Conservation (phyloP, 352 stramenopile species). For the Pythium angustatum region DNA sequence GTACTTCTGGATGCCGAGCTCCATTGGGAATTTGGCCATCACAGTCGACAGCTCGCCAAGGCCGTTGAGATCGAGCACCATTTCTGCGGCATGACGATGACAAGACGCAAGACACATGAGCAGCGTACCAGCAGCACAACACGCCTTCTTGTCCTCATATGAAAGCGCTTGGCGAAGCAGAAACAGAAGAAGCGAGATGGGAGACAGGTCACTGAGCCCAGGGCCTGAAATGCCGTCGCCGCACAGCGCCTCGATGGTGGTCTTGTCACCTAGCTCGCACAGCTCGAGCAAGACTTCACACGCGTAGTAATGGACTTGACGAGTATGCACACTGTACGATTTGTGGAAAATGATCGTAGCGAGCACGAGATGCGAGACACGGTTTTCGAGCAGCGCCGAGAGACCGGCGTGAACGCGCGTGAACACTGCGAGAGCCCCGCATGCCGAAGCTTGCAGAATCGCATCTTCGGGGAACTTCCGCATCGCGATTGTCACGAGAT, state of each 20-base stretch:
- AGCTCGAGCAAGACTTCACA: constrained; percentile 80
- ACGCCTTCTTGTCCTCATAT: constrained; percentile 81
- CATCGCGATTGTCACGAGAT: constrained; percentile 59
- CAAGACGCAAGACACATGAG: constrained; percentile 72
- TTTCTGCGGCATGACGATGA: constrained; percentile 45
- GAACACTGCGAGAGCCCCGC: constrained; percentile 75
- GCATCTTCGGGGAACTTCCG: constrained; percentile 69
- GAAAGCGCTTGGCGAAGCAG: constrained; percentile 68
- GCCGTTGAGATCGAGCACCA: constrained; percentile 61
- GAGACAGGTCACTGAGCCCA: constrained; percentile 45
- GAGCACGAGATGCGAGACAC: constrained; percentile 61
- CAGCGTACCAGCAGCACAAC: constrained; percentile 69
- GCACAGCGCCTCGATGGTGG: constrained; percentile 56
- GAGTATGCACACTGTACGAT: constrained; percentile 79
- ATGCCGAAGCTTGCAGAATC: constrained; percentile 77
- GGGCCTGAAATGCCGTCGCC: constrained; percentile 27
- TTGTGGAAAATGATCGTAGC: constrained; percentile 77
- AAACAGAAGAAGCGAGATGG: constrained; percentile 72
- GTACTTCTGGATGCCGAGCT: constrained; percentile 73
- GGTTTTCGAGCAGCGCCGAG: constrained; percentile 50
- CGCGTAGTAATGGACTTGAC: constrained; percentile 83
- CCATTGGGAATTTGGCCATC: constrained; percentile 69
- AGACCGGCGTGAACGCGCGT: constrained; percentile 55
- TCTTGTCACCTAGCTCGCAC: constrained; percentile 63
- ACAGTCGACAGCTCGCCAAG: constrained; percentile 71